Conservation (phyloP, 1,284 basidiomycete species). For the Exobasidium rhododendri region DNA sequence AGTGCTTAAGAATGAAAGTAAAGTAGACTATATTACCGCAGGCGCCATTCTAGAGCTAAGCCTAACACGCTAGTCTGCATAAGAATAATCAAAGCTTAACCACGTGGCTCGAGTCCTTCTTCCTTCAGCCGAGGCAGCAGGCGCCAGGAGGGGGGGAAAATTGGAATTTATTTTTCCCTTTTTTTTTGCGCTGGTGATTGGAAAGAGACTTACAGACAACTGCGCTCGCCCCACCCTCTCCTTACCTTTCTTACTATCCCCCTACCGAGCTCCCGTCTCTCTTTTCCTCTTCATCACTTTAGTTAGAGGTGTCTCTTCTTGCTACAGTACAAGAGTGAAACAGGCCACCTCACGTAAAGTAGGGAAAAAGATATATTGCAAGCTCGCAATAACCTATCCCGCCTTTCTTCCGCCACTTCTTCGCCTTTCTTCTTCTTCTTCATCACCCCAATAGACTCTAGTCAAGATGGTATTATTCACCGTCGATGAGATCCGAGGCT, state of each 20-base stretch:
- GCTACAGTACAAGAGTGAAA: too few relatives aligned
- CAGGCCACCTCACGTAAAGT: too few relatives aligned
- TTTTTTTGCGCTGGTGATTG: not conserved
- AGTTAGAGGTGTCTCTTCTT: not conserved
- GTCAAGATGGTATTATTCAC: conserved; percentile 54
- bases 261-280: not conserved
- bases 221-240: not conserved
- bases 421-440: too few relatives aligned
- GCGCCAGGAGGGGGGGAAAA: not conserved
- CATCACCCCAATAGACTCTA: not conserved
- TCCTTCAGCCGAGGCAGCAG: not conserved
- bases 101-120: not conserved
- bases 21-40: too few relatives aligned
- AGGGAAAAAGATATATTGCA: too few relatives aligned
- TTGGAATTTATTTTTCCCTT: not conserved
- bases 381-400: not conserved
- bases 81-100: too few relatives aligned
- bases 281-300: not conserved
- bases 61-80: too few relatives aligned
- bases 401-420: not conserved
- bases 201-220: too few relatives aligned
- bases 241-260: not conserved
- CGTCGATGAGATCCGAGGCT: conserved; percentile 58
- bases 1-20: too few relatives aligned
- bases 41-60: too few relatives aligned